A percentile compares a stretch with the other conserved stretches of the same genome.
Conservation (phyloP, 1,284 basidiomycete genomes). For the Nidula niveotomentosa region DNA sequence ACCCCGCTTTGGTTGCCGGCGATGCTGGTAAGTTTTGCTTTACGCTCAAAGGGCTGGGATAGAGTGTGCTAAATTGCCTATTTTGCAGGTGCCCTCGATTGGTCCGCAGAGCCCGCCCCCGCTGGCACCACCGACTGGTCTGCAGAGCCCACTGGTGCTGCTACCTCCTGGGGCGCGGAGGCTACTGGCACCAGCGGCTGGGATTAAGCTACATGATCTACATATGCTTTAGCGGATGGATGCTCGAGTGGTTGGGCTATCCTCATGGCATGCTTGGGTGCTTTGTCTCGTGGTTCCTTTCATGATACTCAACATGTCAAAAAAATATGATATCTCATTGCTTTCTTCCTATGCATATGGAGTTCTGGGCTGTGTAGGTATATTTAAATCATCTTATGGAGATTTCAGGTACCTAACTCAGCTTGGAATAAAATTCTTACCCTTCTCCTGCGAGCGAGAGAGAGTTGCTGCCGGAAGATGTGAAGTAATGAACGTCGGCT, state of each 20-base stretch:
- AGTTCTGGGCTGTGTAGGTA: background rate
- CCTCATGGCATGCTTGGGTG: conserved; percentile 9
- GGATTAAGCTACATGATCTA: conserved; percentile 46
- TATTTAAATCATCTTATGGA: no score
- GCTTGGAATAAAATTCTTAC: no score
- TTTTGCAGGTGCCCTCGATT: conserved; percentile 73
- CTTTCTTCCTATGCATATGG: conserved; percentile 8
- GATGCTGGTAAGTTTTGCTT: conserved; percentile 46
- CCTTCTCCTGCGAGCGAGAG: no score
- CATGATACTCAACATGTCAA: conserved; percentile 14
- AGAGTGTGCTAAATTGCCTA: conserved; percentile 5
- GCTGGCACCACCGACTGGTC: conserved; percentile 75
- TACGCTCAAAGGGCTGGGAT: conserved; percentile 2
- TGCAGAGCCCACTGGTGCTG: conserved; percentile 65
- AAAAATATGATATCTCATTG: conserved; percentile 24
- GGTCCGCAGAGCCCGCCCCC: conserved; percentile 70
- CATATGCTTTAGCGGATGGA: conserved; percentile 8
- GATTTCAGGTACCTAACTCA: no score
- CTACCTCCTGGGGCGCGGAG: conserved; percentile 57
- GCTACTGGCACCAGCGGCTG: conserved; percentile 48
- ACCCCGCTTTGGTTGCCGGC: conserved; percentile 73
- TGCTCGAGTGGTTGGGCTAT: background rate
- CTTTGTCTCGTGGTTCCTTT: conserved; percentile 7
- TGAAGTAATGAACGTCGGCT: no score
- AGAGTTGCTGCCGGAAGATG: no score